phyloP scores from a whole-genome alignment of 371 early-diverging fungal species.

The Funneliformis caledonium region DNA sequence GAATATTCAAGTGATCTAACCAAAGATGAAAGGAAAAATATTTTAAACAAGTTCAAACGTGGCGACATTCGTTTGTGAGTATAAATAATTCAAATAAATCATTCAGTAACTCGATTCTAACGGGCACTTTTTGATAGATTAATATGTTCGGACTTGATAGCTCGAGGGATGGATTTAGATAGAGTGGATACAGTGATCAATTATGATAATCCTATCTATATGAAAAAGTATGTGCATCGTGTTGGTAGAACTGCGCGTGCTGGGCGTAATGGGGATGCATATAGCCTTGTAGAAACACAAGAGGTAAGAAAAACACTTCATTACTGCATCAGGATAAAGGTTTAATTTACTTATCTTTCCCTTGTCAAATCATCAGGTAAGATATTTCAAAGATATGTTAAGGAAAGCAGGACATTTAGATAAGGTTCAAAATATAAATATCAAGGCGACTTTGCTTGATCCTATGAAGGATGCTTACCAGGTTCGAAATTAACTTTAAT shows the following conservation, averaged over 20 bases:
- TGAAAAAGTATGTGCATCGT: constrained; percentile 96
- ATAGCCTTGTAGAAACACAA: constrained; percentile 84
- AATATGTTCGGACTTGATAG: constrained; percentile 92
- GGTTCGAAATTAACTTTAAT: constrained; percentile 21
- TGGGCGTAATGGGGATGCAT: constrained; percentile 87
- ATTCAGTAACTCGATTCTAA: background rate
- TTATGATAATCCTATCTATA: constrained; percentile 89
- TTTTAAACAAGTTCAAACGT: constrained; percentile 72
- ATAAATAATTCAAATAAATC: background rate
- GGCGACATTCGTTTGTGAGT: constrained; percentile 70
- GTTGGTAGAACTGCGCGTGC: constrained; percentile 99
- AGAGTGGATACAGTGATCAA: constrained; percentile 87
- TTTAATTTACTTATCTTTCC: background rate
- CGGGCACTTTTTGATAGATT: constrained; percentile 51
- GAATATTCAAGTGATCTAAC: constrained; percentile 88
- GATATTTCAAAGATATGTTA: constrained; percentile 79
- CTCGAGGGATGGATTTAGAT: constrained; percentile 95
- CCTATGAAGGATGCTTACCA: constrained; percentile 42
- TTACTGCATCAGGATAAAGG: background rate
- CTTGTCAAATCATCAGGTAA: constrained; percentile 39
- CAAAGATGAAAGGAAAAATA: constrained; percentile 61
- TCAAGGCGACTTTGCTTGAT: constrained; percentile 42
- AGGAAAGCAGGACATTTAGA: constrained; percentile 68
- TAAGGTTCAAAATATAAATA: constrained; percentile 56
- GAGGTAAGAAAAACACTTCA: constrained; percentile 57